Evolutionary conservation across 164 flowering plant genomes (phyloP).

Genomic region (Chimonanthus praecox): DNA sequence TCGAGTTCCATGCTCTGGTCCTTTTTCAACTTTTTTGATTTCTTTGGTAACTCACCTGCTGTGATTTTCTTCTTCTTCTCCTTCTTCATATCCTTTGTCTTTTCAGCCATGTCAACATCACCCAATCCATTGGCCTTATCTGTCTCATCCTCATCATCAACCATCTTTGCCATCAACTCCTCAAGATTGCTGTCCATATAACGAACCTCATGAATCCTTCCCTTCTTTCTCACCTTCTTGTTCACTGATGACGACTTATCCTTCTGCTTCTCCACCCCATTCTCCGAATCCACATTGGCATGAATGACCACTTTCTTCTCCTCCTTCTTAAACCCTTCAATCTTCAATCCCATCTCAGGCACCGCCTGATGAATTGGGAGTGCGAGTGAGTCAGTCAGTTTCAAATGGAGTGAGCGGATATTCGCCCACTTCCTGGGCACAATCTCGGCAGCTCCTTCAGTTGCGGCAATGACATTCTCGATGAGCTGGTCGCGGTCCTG

Average conservation of each 20-base stretch:
- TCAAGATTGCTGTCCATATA: conserved; percentile 40
- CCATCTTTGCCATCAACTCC: conserved; percentile 13
- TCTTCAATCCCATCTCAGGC: conserved; percentile 67
- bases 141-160: conserved; percentile 12
- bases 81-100: neutral
- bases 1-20: neutral
- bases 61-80: neutral
- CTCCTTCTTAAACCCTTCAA: conserved; percentile 32
- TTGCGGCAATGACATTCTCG: conserved; percentile 56
- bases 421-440: conserved; percentile 68
- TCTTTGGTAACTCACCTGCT: conserved; percentile 8
- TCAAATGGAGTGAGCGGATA: conserved; percentile 70
- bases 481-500: conserved; percentile 49
- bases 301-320: conserved; percentile 10
- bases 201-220: conserved; percentile 53
- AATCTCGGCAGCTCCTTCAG: conserved; percentile 48
- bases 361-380: conserved; percentile 69
- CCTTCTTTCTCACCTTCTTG: conserved; percentile 37
- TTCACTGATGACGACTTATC: conserved; percentile 14
- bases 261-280: conserved; percentile 8
- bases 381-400: conserved; percentile 59
- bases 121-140: conserved; percentile 15
- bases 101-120: neutral
- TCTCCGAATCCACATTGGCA: conserved; percentile 5
- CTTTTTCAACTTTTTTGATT: conserved; percentile 17